Evolutionary conservation across 2,329 filamentous ascomycete genomes (phyloP), one percentile per base, ranked within the genome.

Genomic region (Waltergamsia citrina): DNA sequence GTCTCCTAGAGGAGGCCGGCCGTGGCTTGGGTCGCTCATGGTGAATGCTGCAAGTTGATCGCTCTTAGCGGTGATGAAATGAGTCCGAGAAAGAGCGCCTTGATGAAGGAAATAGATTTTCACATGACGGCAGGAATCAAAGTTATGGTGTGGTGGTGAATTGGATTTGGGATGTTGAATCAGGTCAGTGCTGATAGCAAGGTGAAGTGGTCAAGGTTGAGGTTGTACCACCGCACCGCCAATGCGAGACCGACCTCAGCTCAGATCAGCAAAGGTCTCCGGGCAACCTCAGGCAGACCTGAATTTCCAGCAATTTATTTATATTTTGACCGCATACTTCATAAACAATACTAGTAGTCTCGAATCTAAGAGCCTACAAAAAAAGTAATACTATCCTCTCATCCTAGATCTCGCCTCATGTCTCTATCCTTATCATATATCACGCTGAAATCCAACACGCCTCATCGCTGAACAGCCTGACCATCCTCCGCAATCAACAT

Each of bases 401-500:
- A n/a, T n/a, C n/a, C n/a, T n/a, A n/a, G n/a, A n/a, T n/a, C n/a
- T n/a, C n/a, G n/a, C n/a, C n/a, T n/a, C n/a, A n/a, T n/a, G n/a
- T n/a, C n/a, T n/a, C n/a, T 17, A 17, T 18, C 10, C 16, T 17
- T 24, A 15, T 3, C 20, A 32, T 30, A 9, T 19, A 21, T n/a
- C 7, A 12, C 20, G 9, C 15, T 11, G 10, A 12, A 25, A 12
- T 14, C 16, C 31, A 25, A 24, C 26, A 14, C 18, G 11, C 26
- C n/a, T 38, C 43, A 54, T 46, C 50, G 43, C 48, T 48, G 58
- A 15, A 58, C 52, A 22, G 62, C 56, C 46, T 71, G 62, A 11
- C 81, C 81, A 36, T 74, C 69, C 52, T 78, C 80, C 42, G 71
- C 74, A 40, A 93, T 73, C 41, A 95, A 62, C 51, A 80, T 79